phyloP scores from a whole-genome alignment of 1,284 basidiomycete genomes.

The Cutaneotrichosporon dermatis region DNA sequence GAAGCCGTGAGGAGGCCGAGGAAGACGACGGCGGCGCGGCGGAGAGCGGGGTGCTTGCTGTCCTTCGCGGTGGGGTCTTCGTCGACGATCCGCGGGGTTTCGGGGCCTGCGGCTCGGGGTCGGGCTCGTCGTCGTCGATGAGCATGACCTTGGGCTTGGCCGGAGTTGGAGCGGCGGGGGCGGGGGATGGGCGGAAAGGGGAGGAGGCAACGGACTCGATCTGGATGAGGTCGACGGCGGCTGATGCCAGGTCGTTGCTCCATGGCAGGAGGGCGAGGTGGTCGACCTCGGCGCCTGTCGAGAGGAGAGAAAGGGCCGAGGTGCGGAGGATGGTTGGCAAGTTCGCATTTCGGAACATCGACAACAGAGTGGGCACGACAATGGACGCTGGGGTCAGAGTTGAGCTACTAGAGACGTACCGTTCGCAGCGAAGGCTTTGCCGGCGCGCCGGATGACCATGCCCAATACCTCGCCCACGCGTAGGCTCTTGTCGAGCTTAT shows the following conservation, averaged over 20 bases:
- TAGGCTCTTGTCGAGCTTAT: slow-evolving; percentile 70
- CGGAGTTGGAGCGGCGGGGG: neutral
- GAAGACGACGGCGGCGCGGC: slow-evolving; percentile 76
- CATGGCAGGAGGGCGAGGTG: slow-evolving; percentile 63
- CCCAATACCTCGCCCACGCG: slow-evolving; percentile 83
- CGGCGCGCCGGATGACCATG: slow-evolving; percentile 70
- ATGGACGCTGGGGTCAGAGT: slow-evolving; percentile 55
- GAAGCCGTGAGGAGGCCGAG: slow-evolving; percentile 62
- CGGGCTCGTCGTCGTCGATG: slow-evolving; percentile 20
- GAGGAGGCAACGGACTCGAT: slow-evolving; percentile 57
- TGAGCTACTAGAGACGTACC: slow-evolving; percentile 53
- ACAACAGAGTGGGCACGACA: slow-evolving; percentile 66
- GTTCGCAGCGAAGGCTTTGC: slow-evolving; percentile 63
- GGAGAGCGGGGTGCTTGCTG: slow-evolving; percentile 68
- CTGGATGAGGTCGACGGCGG: slow-evolving; percentile 73
- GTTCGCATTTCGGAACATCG: slow-evolving; percentile 57
- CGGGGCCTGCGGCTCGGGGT: slow-evolving; percentile 9
- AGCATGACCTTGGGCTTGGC: slow-evolving; percentile 16
- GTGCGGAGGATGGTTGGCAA: slow-evolving; percentile 70
- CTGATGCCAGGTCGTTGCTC: slow-evolving; percentile 58
- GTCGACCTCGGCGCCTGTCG: slow-evolving; percentile 64
- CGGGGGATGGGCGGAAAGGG: neutral
- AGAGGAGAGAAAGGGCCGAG: slow-evolving; percentile 74
- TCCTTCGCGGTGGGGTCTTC: slow-evolving; percentile 55
- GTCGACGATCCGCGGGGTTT: slow-evolving; percentile 50